A percentile compares a stretch with the other conserved stretches of the same genome.
Evolutionary conservation across 352 stramenopile species (phyloP).

Genomic region (Phytophthora rubi): DNA sequence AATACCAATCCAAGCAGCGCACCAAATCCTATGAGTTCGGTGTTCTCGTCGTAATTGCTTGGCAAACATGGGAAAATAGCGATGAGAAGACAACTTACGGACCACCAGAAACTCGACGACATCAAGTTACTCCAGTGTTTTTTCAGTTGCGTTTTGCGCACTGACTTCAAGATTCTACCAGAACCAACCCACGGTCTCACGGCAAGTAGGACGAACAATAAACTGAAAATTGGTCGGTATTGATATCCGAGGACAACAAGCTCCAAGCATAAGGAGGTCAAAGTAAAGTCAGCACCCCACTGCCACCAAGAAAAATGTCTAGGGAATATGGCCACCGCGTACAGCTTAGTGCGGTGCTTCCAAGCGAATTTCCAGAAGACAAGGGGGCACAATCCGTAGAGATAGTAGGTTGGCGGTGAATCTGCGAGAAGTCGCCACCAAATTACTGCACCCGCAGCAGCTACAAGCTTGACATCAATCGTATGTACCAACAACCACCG

Average conservation of each 20-base stretch:
- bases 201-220: slow-evolving; percentile 61
- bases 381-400: slow-evolving; percentile 74
- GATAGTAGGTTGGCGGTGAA: slow-evolving; percentile 73
- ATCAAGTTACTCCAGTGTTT: slow-evolving; percentile 9
- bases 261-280: slow-evolving; percentile 50
- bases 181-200: slow-evolving; percentile 39
- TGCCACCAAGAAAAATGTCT: slow-evolving; percentile 7
- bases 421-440: slow-evolving; percentile 60
- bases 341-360: slow-evolving; percentile 39
- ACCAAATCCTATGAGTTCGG: slow-evolving; percentile 52
- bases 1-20: slow-evolving; percentile 26
- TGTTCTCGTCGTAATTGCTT: slow-evolving; percentile 64
- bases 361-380: slow-evolving; percentile 74
- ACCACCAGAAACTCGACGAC: slow-evolving; percentile 43
- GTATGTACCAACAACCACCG: slow-evolving; percentile 26
- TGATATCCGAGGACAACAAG: slow-evolving; percentile 66
- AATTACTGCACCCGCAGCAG: slow-evolving; percentile 23
- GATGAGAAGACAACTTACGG: slow-evolving; percentile 54
- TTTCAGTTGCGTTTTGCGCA: background rate
- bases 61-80: slow-evolving; percentile 73
- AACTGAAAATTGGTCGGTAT: slow-evolving; percentile 54
- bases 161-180: slow-evolving; percentile 8
- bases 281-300: slow-evolving; percentile 28
- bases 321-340: slow-evolving; percentile 2
- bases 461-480: slow-evolving; percentile 24